Evolutionary conservation across 1,284 basidiomycete genomes (phyloP), one percentile per base, ranked within the genome.

Genomic region (Leccinum ponderosum): DNA sequence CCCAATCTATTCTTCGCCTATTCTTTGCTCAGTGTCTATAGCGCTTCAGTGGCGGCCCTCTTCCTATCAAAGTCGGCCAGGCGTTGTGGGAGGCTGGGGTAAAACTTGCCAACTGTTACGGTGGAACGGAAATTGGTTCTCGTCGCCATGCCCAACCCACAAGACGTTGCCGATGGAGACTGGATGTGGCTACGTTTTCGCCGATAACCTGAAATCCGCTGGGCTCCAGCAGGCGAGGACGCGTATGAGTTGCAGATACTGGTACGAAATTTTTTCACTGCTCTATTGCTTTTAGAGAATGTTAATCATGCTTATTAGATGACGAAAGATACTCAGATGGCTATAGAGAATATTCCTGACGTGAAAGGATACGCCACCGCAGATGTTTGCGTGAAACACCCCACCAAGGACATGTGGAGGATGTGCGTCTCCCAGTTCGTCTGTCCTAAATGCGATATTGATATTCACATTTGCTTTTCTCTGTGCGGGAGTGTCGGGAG

Each of bases 161-260:
- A 62, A 37, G 54, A 55, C 22, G n/a, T 55, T 27, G 54, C 6
- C 2, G 54, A 55, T n/a, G 68, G 66, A 9, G 69, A 73, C 22
- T 79, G 78, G 77, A 56, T 62, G 37, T 78, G 73, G 73, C 53
- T 73, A 39, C 56, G 57, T n/a, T 22, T 65, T 77, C 31, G 6
- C 61, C 1, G 59, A 68, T 0, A 50, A 59, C 2, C 37, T 62
- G 6, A 64, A 66, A 1, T 69, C 1, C 64, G 75, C 12, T 78
- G 75, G 74, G 60, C 22, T 15, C 63, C 69, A 3, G 68, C 74
- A 56, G 75, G 67, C 0, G 68, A 75, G 29, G 72, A 62, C 4
- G 65, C 68, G 1, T 78, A 68, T 47, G 76, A 78, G 56, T 61
- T 73, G 7, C 73, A 76, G 17, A 27, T 77, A 1, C 57, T 78